A percentile compares a stretch with the other conserved stretches of the same genome.
Evolutionary conservation across 257 asterid species (phyloP).

Genomic region (Solanum chmielewskii): DNA sequence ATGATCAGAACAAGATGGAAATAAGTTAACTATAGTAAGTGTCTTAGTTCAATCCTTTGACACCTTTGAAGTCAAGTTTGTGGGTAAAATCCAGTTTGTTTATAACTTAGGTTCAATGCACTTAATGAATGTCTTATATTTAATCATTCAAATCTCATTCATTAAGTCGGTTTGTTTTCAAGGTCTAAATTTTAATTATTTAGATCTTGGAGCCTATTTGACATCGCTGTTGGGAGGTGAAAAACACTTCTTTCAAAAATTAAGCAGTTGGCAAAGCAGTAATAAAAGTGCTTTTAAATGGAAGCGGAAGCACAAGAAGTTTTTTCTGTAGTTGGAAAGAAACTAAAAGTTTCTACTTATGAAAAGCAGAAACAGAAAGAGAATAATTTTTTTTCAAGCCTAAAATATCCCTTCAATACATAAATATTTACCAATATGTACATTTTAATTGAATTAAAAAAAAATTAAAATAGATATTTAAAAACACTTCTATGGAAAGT

Average conservation of each 20-base stretch:
- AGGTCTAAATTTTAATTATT: background rate
- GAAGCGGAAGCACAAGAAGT: background rate
- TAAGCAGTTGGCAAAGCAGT: background rate
- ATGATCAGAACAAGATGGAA: background rate
- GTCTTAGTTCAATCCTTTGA: background rate
- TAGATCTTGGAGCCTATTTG: background rate
- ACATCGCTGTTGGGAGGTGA: background rate
- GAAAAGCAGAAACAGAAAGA: background rate
- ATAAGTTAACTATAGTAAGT: background rate
- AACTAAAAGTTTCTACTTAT: background rate
- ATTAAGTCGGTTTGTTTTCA: background rate
- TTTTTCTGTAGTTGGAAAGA: background rate
- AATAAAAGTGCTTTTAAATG: background rate
- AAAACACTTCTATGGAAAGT: background rate
- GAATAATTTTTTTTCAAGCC: background rate
- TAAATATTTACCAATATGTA: background rate
- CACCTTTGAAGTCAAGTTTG: background rate
- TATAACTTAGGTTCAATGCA: background rate
- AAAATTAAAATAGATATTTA: no score
- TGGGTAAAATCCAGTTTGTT: background rate
- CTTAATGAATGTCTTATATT: background rate
- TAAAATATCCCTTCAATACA: background rate
- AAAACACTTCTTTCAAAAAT: background rate
- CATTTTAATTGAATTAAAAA: background rate
- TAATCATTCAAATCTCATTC: background rate